These are phyloP conservation scores for Albugo candida DNA, from an alignment of 352 stramenopile species.

Conservation along the genomic window DNA sequence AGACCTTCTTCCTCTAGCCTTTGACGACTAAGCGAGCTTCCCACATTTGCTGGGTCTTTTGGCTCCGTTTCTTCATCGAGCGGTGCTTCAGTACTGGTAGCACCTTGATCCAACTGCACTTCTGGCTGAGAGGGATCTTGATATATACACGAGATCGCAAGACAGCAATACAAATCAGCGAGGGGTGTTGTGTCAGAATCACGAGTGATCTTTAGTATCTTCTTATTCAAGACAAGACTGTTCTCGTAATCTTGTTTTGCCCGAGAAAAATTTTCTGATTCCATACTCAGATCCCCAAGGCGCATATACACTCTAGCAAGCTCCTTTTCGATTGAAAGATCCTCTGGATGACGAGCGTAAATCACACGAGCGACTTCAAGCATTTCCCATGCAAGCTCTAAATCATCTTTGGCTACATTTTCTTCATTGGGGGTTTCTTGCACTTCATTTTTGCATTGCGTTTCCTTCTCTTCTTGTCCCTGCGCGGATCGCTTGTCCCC, in stretches of 20 bases:
- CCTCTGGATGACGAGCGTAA: conserved; percentile 46
- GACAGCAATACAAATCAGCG: conserved; percentile 60
- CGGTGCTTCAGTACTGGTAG: not conserved
- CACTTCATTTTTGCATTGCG: conserved; percentile 18
- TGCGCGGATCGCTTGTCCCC: conserved; percentile 6
- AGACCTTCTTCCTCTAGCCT: conserved; percentile 30
- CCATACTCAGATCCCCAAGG: conserved; percentile 57
- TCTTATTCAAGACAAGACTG: conserved; percentile 41
- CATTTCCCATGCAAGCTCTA: conserved; percentile 76
- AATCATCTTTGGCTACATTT: conserved; percentile 31
- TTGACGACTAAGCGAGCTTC: conserved; percentile 13
- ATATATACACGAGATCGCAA: conserved; percentile 76
- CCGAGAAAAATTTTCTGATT: conserved; percentile 65
- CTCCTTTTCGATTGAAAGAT: conserved; percentile 51
- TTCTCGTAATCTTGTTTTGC: conserved; percentile 62
- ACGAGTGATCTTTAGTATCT: conserved; percentile 39
- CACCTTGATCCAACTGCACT: not conserved
- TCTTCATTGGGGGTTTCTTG: conserved; percentile 11
- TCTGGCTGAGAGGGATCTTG: conserved; percentile 17
- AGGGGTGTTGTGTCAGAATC: conserved; percentile 60
- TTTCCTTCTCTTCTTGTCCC: conserved; percentile 6
- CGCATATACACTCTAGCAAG: conserved; percentile 62
- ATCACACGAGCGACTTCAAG: conserved; percentile 69
- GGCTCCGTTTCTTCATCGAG: conserved; percentile 4
- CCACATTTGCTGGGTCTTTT: conserved; percentile 1